Percentiles rank a stretch among this genome's conserved stretches.
Conservation (phyloP, 805 yeast species). For the Saccharomycopsis sp. region DNA sequence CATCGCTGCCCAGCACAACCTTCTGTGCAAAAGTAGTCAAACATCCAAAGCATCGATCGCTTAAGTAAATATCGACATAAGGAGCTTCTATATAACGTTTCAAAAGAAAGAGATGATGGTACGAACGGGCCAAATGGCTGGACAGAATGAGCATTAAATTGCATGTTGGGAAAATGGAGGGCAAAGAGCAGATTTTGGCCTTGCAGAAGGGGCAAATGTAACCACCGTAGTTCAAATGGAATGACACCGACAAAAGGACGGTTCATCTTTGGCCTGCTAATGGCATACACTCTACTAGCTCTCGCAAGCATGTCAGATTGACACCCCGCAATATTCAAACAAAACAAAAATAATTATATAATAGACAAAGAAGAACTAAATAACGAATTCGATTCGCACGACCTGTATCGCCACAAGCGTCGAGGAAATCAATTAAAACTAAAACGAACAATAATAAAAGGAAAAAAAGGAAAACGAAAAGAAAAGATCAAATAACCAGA, state of each 20-base stretch:
- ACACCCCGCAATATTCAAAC: background rate
- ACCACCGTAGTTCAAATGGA: slow-evolving; percentile 67
- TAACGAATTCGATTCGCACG: background rate
- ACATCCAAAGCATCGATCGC: slow-evolving; percentile 16
- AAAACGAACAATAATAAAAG: too few species aligned
- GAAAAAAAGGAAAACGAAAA: too few species aligned
- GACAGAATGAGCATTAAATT: slow-evolving; percentile 82
- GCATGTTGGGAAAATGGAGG: slow-evolving; percentile 91
- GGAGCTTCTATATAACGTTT: slow-evolving; percentile 65
- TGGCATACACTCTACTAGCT: too few species aligned
- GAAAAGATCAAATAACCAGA: too few species aligned
- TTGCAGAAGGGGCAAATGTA: slow-evolving; percentile 87
- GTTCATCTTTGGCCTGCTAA: too few species aligned
- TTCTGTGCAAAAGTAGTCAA: slow-evolving; percentile 15
- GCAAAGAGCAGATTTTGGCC: slow-evolving; percentile 78
- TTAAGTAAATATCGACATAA: slow-evolving; percentile 32
- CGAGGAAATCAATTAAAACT: too few species aligned
- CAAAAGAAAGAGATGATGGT: slow-evolving; percentile 88
- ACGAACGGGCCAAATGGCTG: slow-evolving; percentile 91
- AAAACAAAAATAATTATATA: slow-evolving; percentile 1
- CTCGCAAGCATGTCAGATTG: too few species aligned
- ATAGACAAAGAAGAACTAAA: slow-evolving; percentile 1
- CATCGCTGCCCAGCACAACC: too few species aligned
- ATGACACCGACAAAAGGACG: slow-evolving; percentile 86
- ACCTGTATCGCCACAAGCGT: too few species aligned